These are phyloP conservation scores for Fusarium sp. DNA, from an alignment of 2,329 filamentous ascomycete genomes.

Conservation along the genomic window DNA sequence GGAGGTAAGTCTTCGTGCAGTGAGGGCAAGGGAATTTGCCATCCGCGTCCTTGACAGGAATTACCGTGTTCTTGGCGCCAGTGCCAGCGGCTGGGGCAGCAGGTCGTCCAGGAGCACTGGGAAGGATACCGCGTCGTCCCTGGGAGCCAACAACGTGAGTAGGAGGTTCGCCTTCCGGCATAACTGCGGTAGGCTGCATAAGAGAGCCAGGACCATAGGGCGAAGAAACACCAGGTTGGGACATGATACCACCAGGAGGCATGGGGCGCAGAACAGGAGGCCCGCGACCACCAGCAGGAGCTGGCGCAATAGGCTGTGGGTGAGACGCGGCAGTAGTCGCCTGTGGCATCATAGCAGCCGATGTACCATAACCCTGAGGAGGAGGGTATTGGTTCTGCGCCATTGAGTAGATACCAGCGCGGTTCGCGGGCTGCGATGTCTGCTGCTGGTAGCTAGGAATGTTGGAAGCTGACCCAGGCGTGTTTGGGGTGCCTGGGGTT, in stretches of 20 bases:
- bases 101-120: constrained; percentile 88
- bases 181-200: constrained; percentile 69
- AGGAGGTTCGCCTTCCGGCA: constrained; percentile 73
- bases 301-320: constrained; percentile 81
- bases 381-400: constrained; percentile 68
- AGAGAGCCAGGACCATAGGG: constrained; percentile 71
- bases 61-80: constrained; percentile 81
- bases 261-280: constrained; percentile 77
- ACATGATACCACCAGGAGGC: constrained; percentile 75
- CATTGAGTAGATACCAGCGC: constrained; percentile 67
- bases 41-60: constrained; percentile 94
- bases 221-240: constrained; percentile 68
- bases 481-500: constrained; percentile 73
- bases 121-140: constrained; percentile 89
- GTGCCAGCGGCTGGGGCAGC: constrained; percentile 79
- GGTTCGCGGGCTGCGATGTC: constrained; percentile 62
- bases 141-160: constrained; percentile 97
- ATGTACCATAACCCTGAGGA: constrained; percentile 68
- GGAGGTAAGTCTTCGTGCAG: constrained; percentile 97
- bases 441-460: constrained; percentile 69
- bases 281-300: constrained; percentile 69
- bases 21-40: constrained; percentile 98
- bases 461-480: constrained; percentile 67
- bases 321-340: constrained; percentile 75
- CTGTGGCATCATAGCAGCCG: constrained; percentile 74